These are phyloP conservation scores for Amphirosellinia nigrospora DNA, from an alignment of 495 filamentous ascomycete species.

Conservation along the genomic window DNA sequence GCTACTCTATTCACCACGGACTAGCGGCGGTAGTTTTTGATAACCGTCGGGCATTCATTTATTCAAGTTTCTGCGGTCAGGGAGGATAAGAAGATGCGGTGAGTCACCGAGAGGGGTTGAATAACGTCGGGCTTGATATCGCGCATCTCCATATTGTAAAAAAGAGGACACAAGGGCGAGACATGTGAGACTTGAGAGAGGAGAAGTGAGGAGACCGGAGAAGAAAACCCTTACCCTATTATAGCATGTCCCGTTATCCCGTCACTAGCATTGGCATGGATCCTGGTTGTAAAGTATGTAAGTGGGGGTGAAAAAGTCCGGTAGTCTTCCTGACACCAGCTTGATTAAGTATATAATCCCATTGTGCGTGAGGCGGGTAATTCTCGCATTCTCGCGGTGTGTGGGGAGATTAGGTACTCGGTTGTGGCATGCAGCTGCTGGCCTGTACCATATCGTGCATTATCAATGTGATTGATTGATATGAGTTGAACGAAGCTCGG, in stretches of 20 bases:
- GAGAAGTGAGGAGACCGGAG: slow-evolving; percentile 12
- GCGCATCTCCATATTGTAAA: background rate
- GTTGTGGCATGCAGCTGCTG: slow-evolving; percentile 8
- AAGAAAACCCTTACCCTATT: slow-evolving; percentile 38
- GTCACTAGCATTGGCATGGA: slow-evolving; percentile 11
- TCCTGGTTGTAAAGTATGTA: background rate
- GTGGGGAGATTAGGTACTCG: background rate
- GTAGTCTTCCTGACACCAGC: slow-evolving; percentile 8
- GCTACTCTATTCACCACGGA: background rate
- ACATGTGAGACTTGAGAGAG: background rate
- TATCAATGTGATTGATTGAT: slow-evolving; percentile 10
- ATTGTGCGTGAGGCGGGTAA: slow-evolving; percentile 30
- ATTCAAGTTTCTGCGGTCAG: background rate
- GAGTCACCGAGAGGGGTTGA: background rate
- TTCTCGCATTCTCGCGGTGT: slow-evolving; percentile 12
- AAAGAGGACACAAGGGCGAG: background rate
- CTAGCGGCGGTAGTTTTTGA: background rate
- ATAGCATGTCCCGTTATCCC: background rate
- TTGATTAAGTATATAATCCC: slow-evolving; percentile 28
- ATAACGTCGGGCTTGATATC: background rate
- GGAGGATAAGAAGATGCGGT: background rate
- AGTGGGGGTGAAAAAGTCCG: slow-evolving; percentile 3
- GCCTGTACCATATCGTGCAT: slow-evolving; percentile 5
- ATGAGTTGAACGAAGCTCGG: slow-evolving; percentile 1
- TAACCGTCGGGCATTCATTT: background rate